phyloP scores from a whole-genome alignment of 2,329 filamentous ascomycete species.

The Colletotrichum spinosum region DNA sequence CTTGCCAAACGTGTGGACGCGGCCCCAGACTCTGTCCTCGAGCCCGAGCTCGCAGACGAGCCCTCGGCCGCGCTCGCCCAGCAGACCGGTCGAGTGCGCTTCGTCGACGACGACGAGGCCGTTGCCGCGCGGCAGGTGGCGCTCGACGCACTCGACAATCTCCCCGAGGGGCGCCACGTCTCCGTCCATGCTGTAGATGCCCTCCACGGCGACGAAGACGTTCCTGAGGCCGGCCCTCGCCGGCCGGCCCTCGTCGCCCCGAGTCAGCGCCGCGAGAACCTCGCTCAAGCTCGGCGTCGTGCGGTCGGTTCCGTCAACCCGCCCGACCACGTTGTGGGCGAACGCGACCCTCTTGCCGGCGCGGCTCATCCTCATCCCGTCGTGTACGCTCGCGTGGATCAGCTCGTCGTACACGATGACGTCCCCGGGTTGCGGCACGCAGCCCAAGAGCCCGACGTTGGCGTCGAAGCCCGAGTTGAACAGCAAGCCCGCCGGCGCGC shows the following conservation, averaged over 20 bases:
- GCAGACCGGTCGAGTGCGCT: conserved; percentile 73
- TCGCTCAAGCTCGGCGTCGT: conserved; percentile 41
- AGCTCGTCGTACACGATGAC: conserved; percentile 78
- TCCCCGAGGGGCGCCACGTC: conserved; percentile 74
- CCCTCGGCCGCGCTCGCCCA: conserved; percentile 67
- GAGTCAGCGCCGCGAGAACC: conserved; percentile 45
- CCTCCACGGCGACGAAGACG: conserved; percentile 77
- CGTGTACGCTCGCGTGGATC: conserved; percentile 82
- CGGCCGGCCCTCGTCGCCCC: conserved; percentile 46
- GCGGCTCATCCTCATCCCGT: conserved; percentile 77
- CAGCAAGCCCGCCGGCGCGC: conserved; percentile 57
- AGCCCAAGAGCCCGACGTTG: conserved; percentile 72
- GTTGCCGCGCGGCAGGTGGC: conserved; percentile 66
- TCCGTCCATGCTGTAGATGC: conserved; percentile 87
- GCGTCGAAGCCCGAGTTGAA: conserved; percentile 75
- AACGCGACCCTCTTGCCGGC: conserved; percentile 64
- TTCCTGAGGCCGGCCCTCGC: conserved; percentile 56
- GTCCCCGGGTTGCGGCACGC: conserved; percentile 70
- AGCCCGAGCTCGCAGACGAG: conserved; percentile 68
- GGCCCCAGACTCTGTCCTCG: conserved; percentile 65
- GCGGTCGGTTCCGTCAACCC: not conserved
- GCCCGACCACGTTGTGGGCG: conserved; percentile 63
- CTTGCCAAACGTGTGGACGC: conserved; percentile 76
- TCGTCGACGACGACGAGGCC: conserved; percentile 75
- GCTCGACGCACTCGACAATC: conserved; percentile 69